These are phyloP conservation scores for Trichoderma gamsii DNA, from an alignment of 495 filamentous ascomycete species.

Conservation along the genomic window DNA sequence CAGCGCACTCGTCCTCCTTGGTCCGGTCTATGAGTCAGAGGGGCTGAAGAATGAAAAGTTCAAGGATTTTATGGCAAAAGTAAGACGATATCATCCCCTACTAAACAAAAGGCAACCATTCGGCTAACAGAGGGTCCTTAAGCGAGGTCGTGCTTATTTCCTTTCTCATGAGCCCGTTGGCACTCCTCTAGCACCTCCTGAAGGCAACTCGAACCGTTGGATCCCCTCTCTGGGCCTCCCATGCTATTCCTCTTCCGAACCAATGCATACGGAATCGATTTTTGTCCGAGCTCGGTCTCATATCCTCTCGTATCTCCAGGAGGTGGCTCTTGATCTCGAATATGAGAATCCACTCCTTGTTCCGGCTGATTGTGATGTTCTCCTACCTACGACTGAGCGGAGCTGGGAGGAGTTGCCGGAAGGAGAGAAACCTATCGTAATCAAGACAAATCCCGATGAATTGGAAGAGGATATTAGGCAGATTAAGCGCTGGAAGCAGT, in stretches of 20 bases:
- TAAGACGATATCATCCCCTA: slow-evolving; percentile 24
- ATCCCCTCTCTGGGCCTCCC: slow-evolving; percentile 9
- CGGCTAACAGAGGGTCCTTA: not conserved
- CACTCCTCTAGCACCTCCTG: slow-evolving; percentile 8
- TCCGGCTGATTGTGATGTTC: not conserved
- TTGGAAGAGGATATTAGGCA: slow-evolving; percentile 16
- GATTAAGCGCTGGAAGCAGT: not conserved
- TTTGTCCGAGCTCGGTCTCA: slow-evolving; percentile 8
- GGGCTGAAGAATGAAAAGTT: slow-evolving; percentile 36
- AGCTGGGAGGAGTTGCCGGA: slow-evolving; percentile 15
- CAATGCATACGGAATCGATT: not conserved
- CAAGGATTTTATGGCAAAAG: slow-evolving; percentile 40
- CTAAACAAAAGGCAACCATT: not conserved
- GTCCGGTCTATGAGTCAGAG: slow-evolving; percentile 29
- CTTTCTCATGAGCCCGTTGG: slow-evolving; percentile 27
- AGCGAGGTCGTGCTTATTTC: slow-evolving; percentile 58
- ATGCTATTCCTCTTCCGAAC: slow-evolving; percentile 11
- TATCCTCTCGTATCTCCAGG: slow-evolving; percentile 6
- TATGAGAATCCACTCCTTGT: not conserved
- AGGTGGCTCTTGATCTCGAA: slow-evolving; percentile 23
- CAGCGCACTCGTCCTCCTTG: slow-evolving; percentile 35
- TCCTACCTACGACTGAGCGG: not conserved
- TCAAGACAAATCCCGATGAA: slow-evolving; percentile 15
- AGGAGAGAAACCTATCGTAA: not conserved
- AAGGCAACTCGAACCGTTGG: not conserved